phyloP scores from a whole-genome alignment of 2,329 filamentous ascomycete species.

The Cladophialophora immunda region DNA sequence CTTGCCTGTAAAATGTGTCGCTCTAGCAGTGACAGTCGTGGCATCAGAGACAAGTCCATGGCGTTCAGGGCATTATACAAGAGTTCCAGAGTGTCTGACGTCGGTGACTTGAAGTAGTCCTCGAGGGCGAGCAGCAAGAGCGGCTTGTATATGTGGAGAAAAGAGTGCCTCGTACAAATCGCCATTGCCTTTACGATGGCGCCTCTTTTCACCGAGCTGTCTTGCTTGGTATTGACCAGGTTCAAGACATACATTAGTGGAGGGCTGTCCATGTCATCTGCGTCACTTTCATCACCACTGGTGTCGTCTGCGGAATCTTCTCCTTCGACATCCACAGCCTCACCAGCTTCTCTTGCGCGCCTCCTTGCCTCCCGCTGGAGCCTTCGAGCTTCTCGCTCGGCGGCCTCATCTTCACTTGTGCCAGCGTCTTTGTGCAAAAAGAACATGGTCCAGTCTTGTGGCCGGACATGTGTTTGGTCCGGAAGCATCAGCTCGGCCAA shows the following conservation, averaged over 20 bases:
- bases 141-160: conserved; percentile 99
- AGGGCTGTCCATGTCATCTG: conserved; percentile 79
- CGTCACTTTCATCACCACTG: conserved; percentile 65
- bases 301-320: conserved; percentile 52
- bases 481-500: conserved; percentile 97
- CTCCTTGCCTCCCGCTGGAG: conserved; percentile 48
- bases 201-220: conserved; percentile 72
- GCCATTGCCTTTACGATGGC: conserved; percentile 98
- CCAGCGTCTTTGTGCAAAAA: conserved; percentile 96
- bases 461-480: conserved; percentile 92
- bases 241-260: conserved; percentile 97
- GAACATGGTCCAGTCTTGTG: conserved; percentile 99
- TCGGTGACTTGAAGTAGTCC: conserved; percentile 94
- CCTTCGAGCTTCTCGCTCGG: conserved; percentile 55
- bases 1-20: conserved; percentile 85
- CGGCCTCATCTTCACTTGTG: conserved; percentile 78
- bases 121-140: conserved; percentile 89
- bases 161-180: conserved; percentile 96
- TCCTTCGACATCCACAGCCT: conserved; percentile 58
- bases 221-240: conserved; percentile 96
- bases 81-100: conserved; percentile 84
- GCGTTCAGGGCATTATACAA: conserved; percentile 92
- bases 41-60: conserved; percentile 96
- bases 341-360: conserved; percentile 48
- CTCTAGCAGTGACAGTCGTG: conserved; percentile 82